phyloP scores from a whole-genome alignment of 768 basidiomycete genomes.

The Boletales sp. region DNA sequence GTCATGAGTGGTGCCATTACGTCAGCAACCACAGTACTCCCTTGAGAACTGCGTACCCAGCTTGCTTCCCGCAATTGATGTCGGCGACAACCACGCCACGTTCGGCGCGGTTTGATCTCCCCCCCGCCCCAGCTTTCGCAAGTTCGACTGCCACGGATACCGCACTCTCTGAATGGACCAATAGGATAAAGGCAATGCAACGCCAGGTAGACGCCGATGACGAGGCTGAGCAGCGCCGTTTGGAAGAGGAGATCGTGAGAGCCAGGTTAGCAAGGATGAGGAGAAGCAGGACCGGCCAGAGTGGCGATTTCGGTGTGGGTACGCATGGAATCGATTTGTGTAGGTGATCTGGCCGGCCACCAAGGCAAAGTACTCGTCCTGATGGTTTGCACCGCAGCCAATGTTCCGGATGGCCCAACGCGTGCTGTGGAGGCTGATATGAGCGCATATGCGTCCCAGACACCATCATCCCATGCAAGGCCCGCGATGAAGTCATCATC shows the following conservation, averaged over 20 bases:
- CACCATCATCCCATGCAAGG: conserved; percentile 7
- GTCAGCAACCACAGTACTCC: conserved; percentile 12
- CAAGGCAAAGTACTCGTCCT: neutral
- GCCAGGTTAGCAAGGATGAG: conserved; percentile 45
- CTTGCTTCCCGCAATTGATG: conserved; percentile 13
- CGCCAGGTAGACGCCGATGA: conserved; percentile 79
- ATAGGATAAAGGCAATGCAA: conserved; percentile 75
- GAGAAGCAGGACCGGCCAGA: conserved; percentile 33
- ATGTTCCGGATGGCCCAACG: conserved; percentile 16
- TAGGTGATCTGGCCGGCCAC: conserved; percentile 20
- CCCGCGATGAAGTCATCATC: conserved; percentile 10
- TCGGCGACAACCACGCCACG: conserved; percentile 28
- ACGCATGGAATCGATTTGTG: conserved; percentile 32
- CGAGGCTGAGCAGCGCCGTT: conserved; percentile 67
- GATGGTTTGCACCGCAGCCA: conserved; percentile 14
- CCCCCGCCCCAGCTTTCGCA: conserved; percentile 27
- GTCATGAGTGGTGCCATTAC: conserved; percentile 6
- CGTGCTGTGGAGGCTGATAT: conserved; percentile 11
- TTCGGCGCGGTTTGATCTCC: conserved; percentile 36
- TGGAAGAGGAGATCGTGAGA: conserved; percentile 53
- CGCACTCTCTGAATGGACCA: conserved; percentile 79
- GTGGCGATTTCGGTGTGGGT: conserved; percentile 37
- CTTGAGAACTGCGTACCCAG: too few species aligned
- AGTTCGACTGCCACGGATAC: conserved; percentile 41
- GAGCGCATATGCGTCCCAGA: conserved; percentile 4